Evolutionary conservation across 352 stramenopile species (phyloP), one percentile per base, ranked within the genome.

Genomic region (Globisporangium paroecandrum): DNA sequence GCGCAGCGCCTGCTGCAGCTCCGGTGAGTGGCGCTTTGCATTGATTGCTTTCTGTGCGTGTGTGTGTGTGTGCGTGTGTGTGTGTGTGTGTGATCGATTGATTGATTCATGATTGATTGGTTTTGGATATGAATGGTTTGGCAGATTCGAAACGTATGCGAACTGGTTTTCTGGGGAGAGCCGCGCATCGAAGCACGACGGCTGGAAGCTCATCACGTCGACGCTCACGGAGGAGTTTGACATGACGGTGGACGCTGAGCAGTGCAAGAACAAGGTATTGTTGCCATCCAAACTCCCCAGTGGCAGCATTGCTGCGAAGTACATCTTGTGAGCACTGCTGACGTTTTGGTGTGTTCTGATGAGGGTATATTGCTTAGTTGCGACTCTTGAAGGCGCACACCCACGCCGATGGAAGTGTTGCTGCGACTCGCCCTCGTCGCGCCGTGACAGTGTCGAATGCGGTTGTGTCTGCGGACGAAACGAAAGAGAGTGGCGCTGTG

Each of bases 231-330:
- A 64, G 1, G 54, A 62, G 27, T 56, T 62, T 53, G 64, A 38
- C 36, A 15, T 53, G 24, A 22, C 22, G 10, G n/a, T 69, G 8
- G 64, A 62, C 18, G 2, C 27, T 6, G 55, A 47, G 41, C 64
- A 69, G 64, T 69, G 64, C 55, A 62, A 63, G 22, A 69, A 62
- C 55, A 63, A 63, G 55, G 64, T 69, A 10, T 13, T 13, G 10
- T 41, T 41, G 10, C 36, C 10, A 41, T 41, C 9, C 32, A 36
- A 36, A 36, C 32, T 36, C 32, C 32, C 7, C 32, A 36, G 32
- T 36, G 36, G 36, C 9, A 41, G 36, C 36, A 41, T 41, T 41
- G 8, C 10, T 12, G 36, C 15, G 7, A 10, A 13, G 10, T 41
- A 41, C 10, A 41, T 41, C 10, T 41, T 36, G 5, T 12, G 36